These are phyloP conservation scores for Cercospora sesami DNA, from an alignment of 2,329 filamentous ascomycete species.

Conservation along the genomic window DNA sequence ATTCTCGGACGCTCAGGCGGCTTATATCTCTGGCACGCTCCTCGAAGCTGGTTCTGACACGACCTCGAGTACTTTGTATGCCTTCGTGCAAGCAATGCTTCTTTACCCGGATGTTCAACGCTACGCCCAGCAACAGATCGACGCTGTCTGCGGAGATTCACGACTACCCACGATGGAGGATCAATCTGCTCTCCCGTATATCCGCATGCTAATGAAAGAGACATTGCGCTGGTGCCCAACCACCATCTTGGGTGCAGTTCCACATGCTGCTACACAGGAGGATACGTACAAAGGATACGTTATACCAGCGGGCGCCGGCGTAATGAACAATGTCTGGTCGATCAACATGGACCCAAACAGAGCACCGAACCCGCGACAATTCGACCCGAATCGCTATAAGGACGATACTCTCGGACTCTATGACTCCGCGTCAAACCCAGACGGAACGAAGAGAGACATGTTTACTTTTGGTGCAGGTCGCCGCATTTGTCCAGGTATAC, in stretches of 20 bases:
- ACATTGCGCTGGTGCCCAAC: conserved; percentile 26
- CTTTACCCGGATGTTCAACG: conserved; percentile 26
- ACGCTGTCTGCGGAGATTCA: conserved; percentile 23
- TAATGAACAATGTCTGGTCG: conserved; percentile 34
- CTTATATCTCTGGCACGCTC: conserved; percentile 40
- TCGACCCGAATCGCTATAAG: conserved; percentile 32
- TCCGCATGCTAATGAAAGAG: conserved; percentile 29
- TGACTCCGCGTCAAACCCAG: conserved; percentile 35
- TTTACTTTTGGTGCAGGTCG: conserved; percentile 36
- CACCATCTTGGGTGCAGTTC: conserved; percentile 26
- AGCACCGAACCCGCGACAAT: conserved; percentile 28
- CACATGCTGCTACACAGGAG: conserved; percentile 30
- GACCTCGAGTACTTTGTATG: conserved; percentile 37
- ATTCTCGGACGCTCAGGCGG: conserved; percentile 30
- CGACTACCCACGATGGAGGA: conserved; percentile 28
- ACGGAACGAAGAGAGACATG: conserved; percentile 17
- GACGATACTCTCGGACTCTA: conserved; percentile 27
- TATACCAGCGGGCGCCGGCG: conserved; percentile 30
- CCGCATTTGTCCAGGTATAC: conserved; percentile 37
- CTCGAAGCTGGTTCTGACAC: conserved; percentile 48
- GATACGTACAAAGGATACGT: conserved; percentile 33
- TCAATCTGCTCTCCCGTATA: conserved; percentile 21
- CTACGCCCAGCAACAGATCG: conserved; percentile 28
- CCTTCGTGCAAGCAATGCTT: conserved; percentile 39
- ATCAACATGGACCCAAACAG: conserved; percentile 28